Percentiles rank a stretch among this genome's conserved stretches.
Conservation (phyloP, 2,329 filamentous ascomycete species). For the Hypoxylon sp. region DNA sequence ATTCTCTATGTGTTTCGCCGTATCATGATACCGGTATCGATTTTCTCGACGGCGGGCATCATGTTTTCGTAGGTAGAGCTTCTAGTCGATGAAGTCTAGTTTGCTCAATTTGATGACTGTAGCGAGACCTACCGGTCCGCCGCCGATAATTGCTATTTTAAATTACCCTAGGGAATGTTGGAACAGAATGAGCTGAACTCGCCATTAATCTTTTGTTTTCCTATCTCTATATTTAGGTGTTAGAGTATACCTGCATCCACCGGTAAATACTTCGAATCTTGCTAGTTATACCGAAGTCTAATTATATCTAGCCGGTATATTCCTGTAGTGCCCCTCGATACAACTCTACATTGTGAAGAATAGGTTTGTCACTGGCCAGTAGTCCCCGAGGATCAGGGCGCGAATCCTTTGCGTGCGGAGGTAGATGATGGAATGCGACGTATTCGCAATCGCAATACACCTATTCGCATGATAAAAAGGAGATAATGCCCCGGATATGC, state of each 20-base stretch:
- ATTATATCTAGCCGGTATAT: neutral
- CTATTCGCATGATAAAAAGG: neutral
- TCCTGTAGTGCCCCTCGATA: neutral
- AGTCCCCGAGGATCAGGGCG: neutral
- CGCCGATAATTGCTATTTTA: neutral
- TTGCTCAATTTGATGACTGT: neutral
- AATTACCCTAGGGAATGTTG: neutral
- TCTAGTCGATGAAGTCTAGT: neutral
- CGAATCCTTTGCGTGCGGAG: neutral
- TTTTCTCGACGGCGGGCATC: neutral
- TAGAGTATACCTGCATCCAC: neutral
- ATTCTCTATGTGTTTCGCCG: neutral
- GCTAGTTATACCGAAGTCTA: neutral
- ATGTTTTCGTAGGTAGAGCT: neutral
- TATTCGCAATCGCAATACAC: conserved; percentile 13
- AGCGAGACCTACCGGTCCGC: neutral
- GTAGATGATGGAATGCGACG: conserved; percentile 5
- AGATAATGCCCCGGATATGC: neutral
- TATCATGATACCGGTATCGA: neutral
- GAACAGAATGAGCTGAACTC: neutral
- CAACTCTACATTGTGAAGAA: neutral
- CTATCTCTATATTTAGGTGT: neutral
- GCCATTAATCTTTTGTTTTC: neutral
- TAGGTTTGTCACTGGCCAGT: neutral
- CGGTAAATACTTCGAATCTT: neutral